Percentiles rank a stretch among this genome's conserved stretches.
These are phyloP conservation scores for Plantago major DNA, from an alignment of 257 asterid species.

Conservation along the genomic window DNA sequence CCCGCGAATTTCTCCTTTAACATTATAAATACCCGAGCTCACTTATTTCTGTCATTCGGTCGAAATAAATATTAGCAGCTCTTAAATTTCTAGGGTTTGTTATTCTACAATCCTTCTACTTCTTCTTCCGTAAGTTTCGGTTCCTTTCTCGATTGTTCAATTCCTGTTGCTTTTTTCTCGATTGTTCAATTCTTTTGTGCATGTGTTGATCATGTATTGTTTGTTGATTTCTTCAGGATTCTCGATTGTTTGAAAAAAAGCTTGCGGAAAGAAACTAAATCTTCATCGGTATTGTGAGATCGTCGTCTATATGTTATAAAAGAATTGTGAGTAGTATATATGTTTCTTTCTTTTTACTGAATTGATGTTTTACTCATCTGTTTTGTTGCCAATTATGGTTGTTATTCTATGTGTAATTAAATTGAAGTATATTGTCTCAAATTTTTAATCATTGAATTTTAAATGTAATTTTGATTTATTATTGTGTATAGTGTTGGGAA, in stretches of 20 bases:
- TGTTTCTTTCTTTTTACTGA: too few relatives aligned
- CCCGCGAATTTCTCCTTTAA: not conserved
- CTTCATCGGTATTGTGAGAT: not conserved
- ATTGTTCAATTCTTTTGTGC: not conserved
- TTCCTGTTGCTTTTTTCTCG: too few relatives aligned
- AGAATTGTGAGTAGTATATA: slow-evolving; percentile 9
- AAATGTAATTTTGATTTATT: too few relatives aligned
- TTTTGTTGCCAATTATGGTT: too few relatives aligned
- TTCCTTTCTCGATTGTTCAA: not conserved
- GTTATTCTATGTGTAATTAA: too few relatives aligned
- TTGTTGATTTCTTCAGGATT: not conserved
- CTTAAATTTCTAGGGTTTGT: not conserved
- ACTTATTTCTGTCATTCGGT: not conserved
- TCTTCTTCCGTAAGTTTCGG: not conserved
- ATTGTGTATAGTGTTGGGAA: too few relatives aligned
- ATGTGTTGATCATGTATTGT: not conserved
- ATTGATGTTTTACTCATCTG: too few relatives aligned
- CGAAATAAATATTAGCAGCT: not conserved
- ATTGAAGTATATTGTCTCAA: too few relatives aligned
- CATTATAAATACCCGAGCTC: not conserved
- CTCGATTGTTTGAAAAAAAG: not conserved
- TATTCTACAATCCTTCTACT: not conserved
- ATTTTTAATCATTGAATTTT: too few relatives aligned
- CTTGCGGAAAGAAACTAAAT: not conserved
- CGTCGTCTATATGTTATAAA: not conserved